Percentiles rank a stretch among this genome's conserved stretches.
These are phyloP conservation scores for Saprolegnia parasitica DNA, from an alignment of 352 stramenopile genomes.

Conservation along the genomic window DNA sequence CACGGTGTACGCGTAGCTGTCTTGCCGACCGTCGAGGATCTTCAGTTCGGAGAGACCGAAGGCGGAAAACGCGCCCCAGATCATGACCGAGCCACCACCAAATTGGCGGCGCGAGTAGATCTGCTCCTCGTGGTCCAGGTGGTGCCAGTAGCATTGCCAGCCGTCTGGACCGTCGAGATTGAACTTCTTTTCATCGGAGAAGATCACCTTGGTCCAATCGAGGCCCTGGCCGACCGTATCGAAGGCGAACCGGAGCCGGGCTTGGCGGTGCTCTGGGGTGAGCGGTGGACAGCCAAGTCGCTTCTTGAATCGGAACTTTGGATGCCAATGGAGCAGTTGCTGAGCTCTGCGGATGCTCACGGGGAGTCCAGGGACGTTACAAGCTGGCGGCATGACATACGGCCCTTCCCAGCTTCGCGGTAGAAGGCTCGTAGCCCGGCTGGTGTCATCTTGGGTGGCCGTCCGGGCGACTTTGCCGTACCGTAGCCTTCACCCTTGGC, in stretches of 20 bases:
- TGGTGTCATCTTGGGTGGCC: background rate
- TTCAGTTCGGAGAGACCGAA: background rate
- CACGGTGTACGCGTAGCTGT: background rate
- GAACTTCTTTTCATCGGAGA: slow-evolving; percentile 44
- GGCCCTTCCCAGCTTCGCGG: background rate
- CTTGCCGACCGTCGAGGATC: background rate
- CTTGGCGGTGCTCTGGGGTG: slow-evolving; percentile 33
- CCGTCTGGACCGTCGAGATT: slow-evolving; percentile 41
- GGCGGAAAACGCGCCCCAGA: slow-evolving; percentile 16
- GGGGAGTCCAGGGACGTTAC: background rate
- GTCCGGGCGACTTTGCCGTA: background rate
- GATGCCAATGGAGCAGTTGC: background rate
- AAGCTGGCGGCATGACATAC: background rate
- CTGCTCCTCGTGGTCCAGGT: slow-evolving; percentile 23
- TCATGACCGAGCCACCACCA: background rate
- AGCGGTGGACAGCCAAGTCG: slow-evolving; percentile 12
- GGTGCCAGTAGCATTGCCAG: slow-evolving; percentile 35
- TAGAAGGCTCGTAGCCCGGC: background rate
- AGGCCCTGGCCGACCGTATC: slow-evolving; percentile 16
- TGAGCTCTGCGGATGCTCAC: background rate
- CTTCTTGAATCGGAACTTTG: slow-evolving; percentile 6
- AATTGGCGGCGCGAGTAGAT: background rate
- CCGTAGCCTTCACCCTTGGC: background rate
- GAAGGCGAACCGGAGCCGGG: slow-evolving; percentile 22
- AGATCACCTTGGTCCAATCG: slow-evolving; percentile 35